A percentile compares a stretch with the other conserved stretches of the same genome.
Conservation (phyloP, 306 rosid species). For the Citrullus amarus region DNA sequence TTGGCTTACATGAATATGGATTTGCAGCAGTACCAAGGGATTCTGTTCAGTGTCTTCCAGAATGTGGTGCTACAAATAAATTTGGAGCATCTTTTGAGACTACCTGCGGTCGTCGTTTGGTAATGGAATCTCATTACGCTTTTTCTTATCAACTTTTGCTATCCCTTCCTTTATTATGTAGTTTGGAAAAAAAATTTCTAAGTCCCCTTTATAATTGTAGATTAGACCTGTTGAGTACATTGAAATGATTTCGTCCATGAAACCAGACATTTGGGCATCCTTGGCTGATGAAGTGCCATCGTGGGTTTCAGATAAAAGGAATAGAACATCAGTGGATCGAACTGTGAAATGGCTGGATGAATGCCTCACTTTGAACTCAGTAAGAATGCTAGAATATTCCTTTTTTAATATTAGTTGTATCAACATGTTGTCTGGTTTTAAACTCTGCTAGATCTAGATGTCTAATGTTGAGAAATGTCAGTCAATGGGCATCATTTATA, state of each 20-base stretch:
- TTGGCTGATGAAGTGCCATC: slow-evolving; percentile 94
- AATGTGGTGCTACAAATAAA: slow-evolving; percentile 38
- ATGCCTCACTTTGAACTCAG: slow-evolving; percentile 54
- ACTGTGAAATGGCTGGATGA: slow-evolving; percentile 89
- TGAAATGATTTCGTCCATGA: slow-evolving; percentile 62
- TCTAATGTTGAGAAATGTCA: background rate
- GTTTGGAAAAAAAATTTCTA: background rate
- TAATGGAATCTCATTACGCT: slow-evolving; percentile 18
- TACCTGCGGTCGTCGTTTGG: slow-evolving; percentile 77
- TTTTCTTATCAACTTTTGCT: background rate
- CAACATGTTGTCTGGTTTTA: background rate
- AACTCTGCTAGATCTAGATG: background rate
- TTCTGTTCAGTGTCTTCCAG: slow-evolving; percentile 65
- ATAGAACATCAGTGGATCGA: slow-evolving; percentile 73
- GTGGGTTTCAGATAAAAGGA: slow-evolving; percentile 79
- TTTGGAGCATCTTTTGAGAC: slow-evolving; percentile 79
- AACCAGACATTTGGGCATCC: slow-evolving; percentile 70
- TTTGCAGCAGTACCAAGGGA: slow-evolving; percentile 66
- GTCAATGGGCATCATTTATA: background rate
- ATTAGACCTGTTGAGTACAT: slow-evolving; percentile 66
- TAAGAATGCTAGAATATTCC: slow-evolving; percentile 11
- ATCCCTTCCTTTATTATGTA: background rate
- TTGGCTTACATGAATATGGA: slow-evolving; percentile 49
- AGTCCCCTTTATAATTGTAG: slow-evolving; percentile 24
- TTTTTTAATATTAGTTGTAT: background rate